These are phyloP conservation scores for Rhizopogon vulgaris DNA, from an alignment of 768 basidiomycete genomes.

Conservation along the genomic window DNA sequence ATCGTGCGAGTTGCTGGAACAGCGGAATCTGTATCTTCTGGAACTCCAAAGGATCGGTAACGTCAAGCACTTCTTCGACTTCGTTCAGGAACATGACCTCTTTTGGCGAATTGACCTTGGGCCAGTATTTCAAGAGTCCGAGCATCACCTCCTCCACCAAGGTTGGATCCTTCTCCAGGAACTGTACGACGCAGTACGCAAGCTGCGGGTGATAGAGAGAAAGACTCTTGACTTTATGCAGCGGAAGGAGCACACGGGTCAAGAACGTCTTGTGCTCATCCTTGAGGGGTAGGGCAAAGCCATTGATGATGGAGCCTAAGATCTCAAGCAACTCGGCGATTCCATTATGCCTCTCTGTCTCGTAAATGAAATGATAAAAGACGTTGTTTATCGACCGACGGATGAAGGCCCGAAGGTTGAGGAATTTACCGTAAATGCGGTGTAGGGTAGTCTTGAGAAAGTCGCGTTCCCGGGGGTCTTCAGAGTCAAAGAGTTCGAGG, in stretches of 20 bases:
- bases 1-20: slow-evolving; percentile 91
- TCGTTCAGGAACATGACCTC: slow-evolving; percentile 99
- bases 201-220: slow-evolving; percentile 98
- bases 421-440: slow-evolving; percentile 98
- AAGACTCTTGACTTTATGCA: slow-evolving; percentile 98
- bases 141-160: slow-evolving; percentile 95
- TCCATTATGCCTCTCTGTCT: slow-evolving; percentile 97
- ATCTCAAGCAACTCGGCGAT: slow-evolving; percentile 98
- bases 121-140: slow-evolving; percentile 96
- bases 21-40: slow-evolving; percentile 90
- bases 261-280: slow-evolving; percentile 99
- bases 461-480: slow-evolving; percentile 97
- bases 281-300: slow-evolving; percentile 95
- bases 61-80: slow-evolving; percentile 97
- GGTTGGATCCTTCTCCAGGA: slow-evolving; percentile 90
- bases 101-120: slow-evolving; percentile 98
- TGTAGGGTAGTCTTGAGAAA: slow-evolving; percentile 99
- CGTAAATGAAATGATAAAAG: slow-evolving; percentile 98
- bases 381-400: slow-evolving; percentile 99
- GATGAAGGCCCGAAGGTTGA: slow-evolving; percentile 97
- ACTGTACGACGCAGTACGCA: slow-evolving; percentile 98
- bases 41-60: slow-evolving; percentile 95
- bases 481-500: slow-evolving; percentile 96
- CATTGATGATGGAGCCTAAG: slow-evolving; percentile 98
- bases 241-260: slow-evolving; percentile 85